phyloP scores from a whole-genome alignment of 2,329 filamentous ascomycete species.

The Canariomyces notabilis region DNA sequence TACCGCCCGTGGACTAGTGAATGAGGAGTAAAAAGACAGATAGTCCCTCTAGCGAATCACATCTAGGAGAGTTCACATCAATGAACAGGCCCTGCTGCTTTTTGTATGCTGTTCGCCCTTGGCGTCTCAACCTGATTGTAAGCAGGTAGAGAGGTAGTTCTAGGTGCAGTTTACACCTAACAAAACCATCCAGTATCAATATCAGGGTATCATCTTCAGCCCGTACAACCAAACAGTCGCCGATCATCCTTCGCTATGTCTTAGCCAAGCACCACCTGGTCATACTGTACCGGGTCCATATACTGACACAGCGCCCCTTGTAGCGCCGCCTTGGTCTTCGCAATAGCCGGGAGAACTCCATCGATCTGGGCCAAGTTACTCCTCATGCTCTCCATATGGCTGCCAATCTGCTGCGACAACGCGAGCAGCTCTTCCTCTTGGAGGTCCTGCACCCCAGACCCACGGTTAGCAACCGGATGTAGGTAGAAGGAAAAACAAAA shows the following conservation, averaged over 20 bases:
- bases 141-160: too few relatives aligned
- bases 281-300: slow-evolving; percentile 42
- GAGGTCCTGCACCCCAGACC: slow-evolving; percentile 30
- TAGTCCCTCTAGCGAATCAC: too few relatives aligned
- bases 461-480: not conserved
- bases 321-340: slow-evolving; percentile 44
- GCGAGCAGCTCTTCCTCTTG: slow-evolving; percentile 40
- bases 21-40: too few relatives aligned
- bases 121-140: too few relatives aligned
- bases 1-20: too few relatives aligned
- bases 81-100: too few relatives aligned
- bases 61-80: too few relatives aligned
- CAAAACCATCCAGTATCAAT: not conserved
- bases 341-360: slow-evolving; percentile 46
- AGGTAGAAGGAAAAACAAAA: not conserved
- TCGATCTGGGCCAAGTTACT: slow-evolving; percentile 51
- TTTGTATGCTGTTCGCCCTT: too few relatives aligned
- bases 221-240: not conserved
- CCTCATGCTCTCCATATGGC: slow-evolving; percentile 53
- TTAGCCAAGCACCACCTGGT: slow-evolving; percentile 38
- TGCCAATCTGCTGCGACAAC: slow-evolving; percentile 45
- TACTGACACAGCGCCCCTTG: slow-evolving; percentile 44
- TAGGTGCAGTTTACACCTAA: too few relatives aligned
- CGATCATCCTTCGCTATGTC: not conserved
- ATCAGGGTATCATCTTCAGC: slow-evolving; percentile 15